These are phyloP conservation scores for Alternaria gansuensis DNA, from an alignment of 2,329 filamentous ascomycete genomes.

Conservation along the genomic window DNA sequence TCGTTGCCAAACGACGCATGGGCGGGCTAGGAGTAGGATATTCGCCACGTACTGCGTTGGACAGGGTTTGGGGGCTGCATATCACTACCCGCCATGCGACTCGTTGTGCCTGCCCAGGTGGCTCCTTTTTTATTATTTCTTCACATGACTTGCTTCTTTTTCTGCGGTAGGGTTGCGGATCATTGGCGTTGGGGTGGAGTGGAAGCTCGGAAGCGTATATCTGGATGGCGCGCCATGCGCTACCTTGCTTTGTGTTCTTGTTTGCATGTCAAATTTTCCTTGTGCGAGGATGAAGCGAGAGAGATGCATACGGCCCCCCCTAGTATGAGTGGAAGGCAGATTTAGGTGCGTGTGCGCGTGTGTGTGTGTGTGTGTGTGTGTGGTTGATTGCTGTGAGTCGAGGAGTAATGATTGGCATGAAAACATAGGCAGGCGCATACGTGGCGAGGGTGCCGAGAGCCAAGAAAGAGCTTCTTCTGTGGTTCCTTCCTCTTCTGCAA, in stretches of 20 bases:
- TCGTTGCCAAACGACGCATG: constrained; percentile 17
- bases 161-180: constrained; percentile 13
- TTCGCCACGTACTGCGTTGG: constrained; percentile 38
- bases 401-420: constrained; percentile 5
- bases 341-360: neutral
- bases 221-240: constrained; percentile 11
- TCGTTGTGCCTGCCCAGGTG: constrained; percentile 12
- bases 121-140: constrained; percentile 15
- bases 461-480: neutral
- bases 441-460: neutral
- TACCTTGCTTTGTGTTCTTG: constrained; percentile 8
- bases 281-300: constrained; percentile 26
- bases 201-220: constrained; percentile 4
- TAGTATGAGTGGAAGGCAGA: constrained; percentile 1
- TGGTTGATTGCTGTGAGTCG: neutral
- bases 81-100: constrained; percentile 13
- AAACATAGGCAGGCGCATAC: constrained; percentile 1
- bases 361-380: neutral
- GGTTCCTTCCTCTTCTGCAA: neutral
- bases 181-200: constrained; percentile 13
- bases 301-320: constrained; percentile 15
- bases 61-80: constrained; percentile 6
- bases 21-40: constrained; percentile 40
- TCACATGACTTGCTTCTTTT: constrained; percentile 16
- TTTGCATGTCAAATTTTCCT: constrained; percentile 18